Evolutionary conservation across 2,329 filamentous ascomycete genomes (phyloP).

Genomic region (Pyricularia grisea): DNA sequence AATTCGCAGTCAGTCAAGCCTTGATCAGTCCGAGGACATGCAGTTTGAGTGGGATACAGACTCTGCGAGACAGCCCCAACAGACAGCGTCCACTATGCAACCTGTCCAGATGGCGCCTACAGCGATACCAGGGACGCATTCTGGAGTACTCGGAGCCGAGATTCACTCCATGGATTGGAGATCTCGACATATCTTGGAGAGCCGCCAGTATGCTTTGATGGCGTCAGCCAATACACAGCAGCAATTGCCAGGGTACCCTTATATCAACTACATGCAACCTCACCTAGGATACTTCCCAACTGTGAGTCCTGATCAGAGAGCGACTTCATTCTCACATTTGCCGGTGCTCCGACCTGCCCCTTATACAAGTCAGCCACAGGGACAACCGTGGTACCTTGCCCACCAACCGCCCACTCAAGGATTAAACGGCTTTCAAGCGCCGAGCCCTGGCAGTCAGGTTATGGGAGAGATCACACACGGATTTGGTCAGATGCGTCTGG

Average conservation of each 20-base stretch:
- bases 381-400: background rate
- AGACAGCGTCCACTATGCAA: too few species aligned
- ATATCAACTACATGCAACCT: background rate
- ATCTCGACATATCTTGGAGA: too few species aligned
- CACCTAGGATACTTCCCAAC: too few species aligned
- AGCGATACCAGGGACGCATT: too few species aligned
- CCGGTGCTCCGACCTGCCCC: too few species aligned
- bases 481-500: background rate
- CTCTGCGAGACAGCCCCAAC: background rate
- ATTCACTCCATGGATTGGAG: too few species aligned
- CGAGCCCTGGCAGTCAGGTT: background rate
- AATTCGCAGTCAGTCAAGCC: background rate
- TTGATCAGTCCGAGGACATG: background rate
- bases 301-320: background rate
- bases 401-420: background rate
- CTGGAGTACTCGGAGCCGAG: too few species aligned
- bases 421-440: background rate
- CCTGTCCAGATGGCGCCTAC: too few species aligned
- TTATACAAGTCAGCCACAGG: background rate
- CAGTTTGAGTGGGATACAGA: background rate
- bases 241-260: too few species aligned
- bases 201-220: too few species aligned
- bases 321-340: background rate
- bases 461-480: background rate
- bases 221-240: too few species aligned